Evolutionary conservation across 1,139 yeast genomes (phyloP).

Genomic region (Diutina siamensis): DNA sequence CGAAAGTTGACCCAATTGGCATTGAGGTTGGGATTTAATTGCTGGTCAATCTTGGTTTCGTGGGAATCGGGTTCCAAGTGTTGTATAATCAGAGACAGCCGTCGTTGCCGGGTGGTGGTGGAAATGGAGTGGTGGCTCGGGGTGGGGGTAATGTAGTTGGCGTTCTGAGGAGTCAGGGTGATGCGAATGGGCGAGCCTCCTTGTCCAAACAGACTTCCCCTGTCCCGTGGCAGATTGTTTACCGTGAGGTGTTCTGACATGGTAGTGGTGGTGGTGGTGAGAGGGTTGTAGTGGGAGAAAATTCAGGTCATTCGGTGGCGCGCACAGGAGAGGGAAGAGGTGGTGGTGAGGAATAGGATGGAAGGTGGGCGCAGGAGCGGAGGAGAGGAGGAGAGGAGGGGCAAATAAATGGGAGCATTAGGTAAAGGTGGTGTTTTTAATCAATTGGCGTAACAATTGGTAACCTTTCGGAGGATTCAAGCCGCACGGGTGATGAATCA

Average conservation of each 20-base stretch:
- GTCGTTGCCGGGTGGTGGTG: constrained; percentile 14
- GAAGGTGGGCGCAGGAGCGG: no score
- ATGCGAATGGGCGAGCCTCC: constrained; percentile 2
- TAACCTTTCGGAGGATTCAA: no score
- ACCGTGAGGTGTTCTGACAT: constrained; percentile 2
- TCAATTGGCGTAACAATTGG: no score
- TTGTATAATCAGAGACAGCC: constrained; percentile 50
- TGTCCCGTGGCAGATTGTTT: background rate
- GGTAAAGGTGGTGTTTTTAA: no score
- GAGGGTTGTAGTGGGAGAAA: background rate
- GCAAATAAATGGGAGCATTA: no score
- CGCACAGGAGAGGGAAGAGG: background rate
- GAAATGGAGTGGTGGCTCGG: background rate
- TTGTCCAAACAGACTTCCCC: constrained; percentile 2
- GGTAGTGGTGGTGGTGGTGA: background rate
- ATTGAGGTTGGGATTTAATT: constrained; percentile 76
- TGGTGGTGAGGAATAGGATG: no score
- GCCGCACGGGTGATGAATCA: no score
- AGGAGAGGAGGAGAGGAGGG: no score
- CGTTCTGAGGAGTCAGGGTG: background rate
- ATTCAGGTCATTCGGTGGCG: constrained; percentile 1
- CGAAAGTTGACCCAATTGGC: constrained; percentile 95
- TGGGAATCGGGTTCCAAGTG: constrained; percentile 89
- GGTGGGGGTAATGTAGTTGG: constrained; percentile 1
- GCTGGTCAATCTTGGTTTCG: constrained; percentile 89